Evolutionary conservation across 306 rosid species (phyloP).

Genomic region (Prinsepia uniflora): DNA sequence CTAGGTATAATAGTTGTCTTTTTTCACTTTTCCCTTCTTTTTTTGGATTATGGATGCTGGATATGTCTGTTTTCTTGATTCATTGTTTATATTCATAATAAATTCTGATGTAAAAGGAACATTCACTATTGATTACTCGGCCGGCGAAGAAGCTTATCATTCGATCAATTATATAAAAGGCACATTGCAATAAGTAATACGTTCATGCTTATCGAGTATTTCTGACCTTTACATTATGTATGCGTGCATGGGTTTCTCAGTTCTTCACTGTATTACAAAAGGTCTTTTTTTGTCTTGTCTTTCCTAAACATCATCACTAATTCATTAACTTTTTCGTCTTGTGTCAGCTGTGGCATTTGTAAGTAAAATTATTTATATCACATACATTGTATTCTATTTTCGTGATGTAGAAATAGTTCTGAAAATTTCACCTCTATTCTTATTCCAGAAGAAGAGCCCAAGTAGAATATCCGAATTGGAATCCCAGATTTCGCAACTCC

Average conservation of each 20-base stretch:
- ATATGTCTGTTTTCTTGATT: no score
- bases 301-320: not conserved
- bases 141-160: not conserved
- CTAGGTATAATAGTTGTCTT: not conserved
- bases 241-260: not conserved
- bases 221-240: not conserved
- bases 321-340: not conserved
- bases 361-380: not conserved
- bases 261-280: not conserved
- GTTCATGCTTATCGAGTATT: not conserved
- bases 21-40: not conserved
- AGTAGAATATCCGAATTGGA: conserved; percentile 83
- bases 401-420: conserved; percentile 4
- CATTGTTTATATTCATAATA: no score
- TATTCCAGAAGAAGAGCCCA: conserved; percentile 68
- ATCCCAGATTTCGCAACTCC: conserved; percentile 72
- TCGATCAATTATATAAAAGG: not conserved
- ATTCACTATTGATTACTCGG: no score
- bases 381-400: not conserved
- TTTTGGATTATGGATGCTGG: no score
- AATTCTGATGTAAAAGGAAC: not conserved
- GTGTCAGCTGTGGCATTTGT: not conserved
- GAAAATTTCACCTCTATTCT: conserved; percentile 11
- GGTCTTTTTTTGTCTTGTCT: not conserved
- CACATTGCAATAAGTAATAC: not conserved